Conservation (phyloP, 2,329 filamentous ascomycete species). For the Orbilia javanica region DNA sequence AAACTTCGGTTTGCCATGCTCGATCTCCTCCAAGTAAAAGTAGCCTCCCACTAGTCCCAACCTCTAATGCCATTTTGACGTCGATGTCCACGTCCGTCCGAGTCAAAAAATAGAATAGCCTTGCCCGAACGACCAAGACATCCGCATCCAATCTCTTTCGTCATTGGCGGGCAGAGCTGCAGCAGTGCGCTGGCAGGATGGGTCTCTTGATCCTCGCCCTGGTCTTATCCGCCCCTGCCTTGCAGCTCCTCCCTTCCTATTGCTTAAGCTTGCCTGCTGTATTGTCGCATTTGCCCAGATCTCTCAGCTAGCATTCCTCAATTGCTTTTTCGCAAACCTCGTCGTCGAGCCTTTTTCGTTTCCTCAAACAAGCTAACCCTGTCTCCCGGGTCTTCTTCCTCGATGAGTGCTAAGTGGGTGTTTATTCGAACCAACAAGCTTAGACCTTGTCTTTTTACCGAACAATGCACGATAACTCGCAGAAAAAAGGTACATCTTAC, state of each 20-base stretch:
- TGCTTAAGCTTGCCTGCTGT: slow-evolving; percentile 45
- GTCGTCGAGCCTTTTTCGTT: slow-evolving; percentile 37
- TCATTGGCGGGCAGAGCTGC: slow-evolving; percentile 57
- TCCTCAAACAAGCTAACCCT: slow-evolving; percentile 58
- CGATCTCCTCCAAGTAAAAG: slow-evolving; percentile 22
- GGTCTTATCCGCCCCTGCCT: slow-evolving; percentile 58
- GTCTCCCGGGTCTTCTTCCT: slow-evolving; percentile 54
- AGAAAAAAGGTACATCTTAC: slow-evolving; percentile 58
- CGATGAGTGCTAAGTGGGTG: slow-evolving; percentile 29
- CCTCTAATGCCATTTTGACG: slow-evolving; percentile 47
- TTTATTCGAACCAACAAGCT: slow-evolving; percentile 51
- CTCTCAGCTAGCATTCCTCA: slow-evolving; percentile 30
- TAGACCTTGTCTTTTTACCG: slow-evolving; percentile 58
- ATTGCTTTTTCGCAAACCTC: slow-evolving; percentile 42
- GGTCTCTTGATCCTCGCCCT: slow-evolving; percentile 49
- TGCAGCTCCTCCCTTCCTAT: slow-evolving; percentile 48
- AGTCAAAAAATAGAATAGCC: slow-evolving; percentile 59
- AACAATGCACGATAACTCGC: slow-evolving; percentile 58
- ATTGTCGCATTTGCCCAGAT: slow-evolving; percentile 55
- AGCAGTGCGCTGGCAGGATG: slow-evolving; percentile 58
- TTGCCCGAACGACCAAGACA: slow-evolving; percentile 49
- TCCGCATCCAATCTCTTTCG: slow-evolving; percentile 49
- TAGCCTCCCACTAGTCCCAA: slow-evolving; percentile 12
- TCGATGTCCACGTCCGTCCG: slow-evolving; percentile 48
- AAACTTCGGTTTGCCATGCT: slow-evolving; percentile 36